Evolutionary conservation across 2,329 filamentous ascomycete species (phyloP).

Genomic region (Colletotrichum noveboracense): DNA sequence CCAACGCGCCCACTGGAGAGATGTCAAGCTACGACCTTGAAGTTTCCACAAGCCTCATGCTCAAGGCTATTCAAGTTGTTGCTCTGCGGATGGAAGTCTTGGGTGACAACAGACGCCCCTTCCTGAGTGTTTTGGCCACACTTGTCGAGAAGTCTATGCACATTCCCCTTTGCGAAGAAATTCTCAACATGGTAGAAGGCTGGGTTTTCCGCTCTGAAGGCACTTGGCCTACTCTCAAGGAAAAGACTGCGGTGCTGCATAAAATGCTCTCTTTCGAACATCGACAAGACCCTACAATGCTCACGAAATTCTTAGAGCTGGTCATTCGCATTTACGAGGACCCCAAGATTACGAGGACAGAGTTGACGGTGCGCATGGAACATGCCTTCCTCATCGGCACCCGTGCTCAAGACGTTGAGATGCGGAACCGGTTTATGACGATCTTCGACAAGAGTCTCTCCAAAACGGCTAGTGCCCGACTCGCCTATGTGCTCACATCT

Average conservation of each 20-base stretch:
- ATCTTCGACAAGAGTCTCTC: constrained; percentile 96
- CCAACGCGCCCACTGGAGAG: constrained; percentile 58
- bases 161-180: constrained; percentile 86
- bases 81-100: constrained; percentile 91
- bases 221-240: constrained; percentile 95
- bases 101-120: constrained; percentile 88
- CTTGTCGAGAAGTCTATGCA: constrained; percentile 95
- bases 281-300: constrained; percentile 79
- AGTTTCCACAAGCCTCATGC: constrained; percentile 87
- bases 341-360: constrained; percentile 90
- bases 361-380: constrained; percentile 96
- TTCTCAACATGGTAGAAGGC: constrained; percentile 88
- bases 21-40: constrained; percentile 81
- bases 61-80: constrained; percentile 94
- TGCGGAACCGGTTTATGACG: constrained; percentile 95
- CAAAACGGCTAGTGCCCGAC: constrained; percentile 85
- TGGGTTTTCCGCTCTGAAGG: constrained; percentile 98
- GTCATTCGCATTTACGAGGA: constrained; percentile 99
- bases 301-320: constrained; percentile 92
- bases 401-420: constrained; percentile 89
- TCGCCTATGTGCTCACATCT: constrained; percentile 86
- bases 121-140: constrained; percentile 92
- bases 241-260: constrained; percentile 98
- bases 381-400: constrained; percentile 98
- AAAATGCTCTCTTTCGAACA: constrained; percentile 98